Conservation (phyloP, 345 rosid genomes). For the Populus deltoides region DNA sequence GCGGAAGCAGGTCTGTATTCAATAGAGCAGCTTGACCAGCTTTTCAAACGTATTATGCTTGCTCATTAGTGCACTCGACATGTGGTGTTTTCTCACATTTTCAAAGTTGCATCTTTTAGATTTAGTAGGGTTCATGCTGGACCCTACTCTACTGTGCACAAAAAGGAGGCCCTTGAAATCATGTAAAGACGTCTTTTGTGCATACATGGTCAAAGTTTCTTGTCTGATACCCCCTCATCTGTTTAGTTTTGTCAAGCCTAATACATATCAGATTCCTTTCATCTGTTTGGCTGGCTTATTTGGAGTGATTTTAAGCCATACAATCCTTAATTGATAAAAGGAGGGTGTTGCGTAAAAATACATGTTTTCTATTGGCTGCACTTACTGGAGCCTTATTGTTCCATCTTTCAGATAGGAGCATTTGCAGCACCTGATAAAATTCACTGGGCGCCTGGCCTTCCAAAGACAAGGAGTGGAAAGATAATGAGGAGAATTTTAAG, state of each 20-base stretch:
- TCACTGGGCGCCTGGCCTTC: constrained; percentile 95
- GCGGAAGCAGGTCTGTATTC: constrained; percentile 65
- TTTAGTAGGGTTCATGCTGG: too few relatives aligned
- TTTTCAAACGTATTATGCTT: not conserved
- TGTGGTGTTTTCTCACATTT: too few relatives aligned
- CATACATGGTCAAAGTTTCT: not conserved
- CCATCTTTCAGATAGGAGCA: constrained; percentile 68
- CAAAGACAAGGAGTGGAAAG: constrained; percentile 98
- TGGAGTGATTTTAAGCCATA: not conserved
- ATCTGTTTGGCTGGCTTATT: too few relatives aligned
- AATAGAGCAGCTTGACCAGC: not conserved
- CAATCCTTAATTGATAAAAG: not conserved
- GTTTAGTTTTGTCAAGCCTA: too few relatives aligned
- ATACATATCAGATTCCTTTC: too few relatives aligned
- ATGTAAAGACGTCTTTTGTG: not conserved
- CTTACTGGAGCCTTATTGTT: not conserved
- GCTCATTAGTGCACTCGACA: not conserved
- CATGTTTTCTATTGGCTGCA: not conserved
- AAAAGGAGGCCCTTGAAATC: not conserved
- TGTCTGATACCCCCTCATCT: too few relatives aligned
- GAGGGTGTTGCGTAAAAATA: not conserved
- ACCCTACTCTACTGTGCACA: too few relatives aligned
- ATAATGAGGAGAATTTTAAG: constrained; percentile 93
- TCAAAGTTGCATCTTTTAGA: too few relatives aligned
- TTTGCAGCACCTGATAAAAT: constrained; percentile 93